Percentiles rank a stretch among this genome's conserved stretches.
Evolutionary conservation across 2,329 filamentous ascomycete genomes (phyloP).

Genomic region (Lachnellula suecica): DNA sequence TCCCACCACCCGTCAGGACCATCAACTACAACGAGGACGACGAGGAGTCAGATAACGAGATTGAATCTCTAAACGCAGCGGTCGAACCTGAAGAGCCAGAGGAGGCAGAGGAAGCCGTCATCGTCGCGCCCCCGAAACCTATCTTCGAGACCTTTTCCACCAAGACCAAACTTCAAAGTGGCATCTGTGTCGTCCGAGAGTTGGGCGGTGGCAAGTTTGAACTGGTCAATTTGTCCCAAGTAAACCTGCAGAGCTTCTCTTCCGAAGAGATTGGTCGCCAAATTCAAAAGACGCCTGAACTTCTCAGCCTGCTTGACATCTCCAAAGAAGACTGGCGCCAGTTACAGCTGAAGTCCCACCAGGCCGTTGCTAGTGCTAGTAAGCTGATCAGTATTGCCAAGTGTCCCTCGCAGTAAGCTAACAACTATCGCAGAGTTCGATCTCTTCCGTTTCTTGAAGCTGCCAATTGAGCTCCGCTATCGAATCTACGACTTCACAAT

Average conservation of each 20-base stretch:
- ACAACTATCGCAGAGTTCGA: constrained; percentile 3
- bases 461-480: constrained; percentile 19
- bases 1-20: background rate
- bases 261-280: constrained; percentile 16
- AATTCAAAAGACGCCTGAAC: constrained; percentile 7
- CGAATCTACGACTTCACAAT: constrained; percentile 19
- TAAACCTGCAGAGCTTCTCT: constrained; percentile 6
- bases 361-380: constrained; percentile 18
- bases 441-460: constrained; percentile 19
- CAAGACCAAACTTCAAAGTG: constrained; percentile 14
- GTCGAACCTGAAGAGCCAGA: background rate
- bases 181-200: constrained; percentile 17
- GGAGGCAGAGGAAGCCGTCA: background rate
- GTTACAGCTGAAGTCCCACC: constrained; percentile 7
- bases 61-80: background rate
- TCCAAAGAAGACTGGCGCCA: constrained; percentile 10
- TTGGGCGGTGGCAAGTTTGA: constrained; percentile 18
- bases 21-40: background rate
- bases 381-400: background rate
- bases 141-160: constrained; percentile 15
- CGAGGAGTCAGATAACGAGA: background rate
- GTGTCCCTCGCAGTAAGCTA: background rate
- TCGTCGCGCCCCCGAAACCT: background rate
- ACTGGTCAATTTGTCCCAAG: constrained; percentile 14
- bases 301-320: constrained; percentile 5